phyloP scores from a whole-genome alignment of 2,329 filamentous ascomycete genomes.

The Trichoderma sp. region DNA sequence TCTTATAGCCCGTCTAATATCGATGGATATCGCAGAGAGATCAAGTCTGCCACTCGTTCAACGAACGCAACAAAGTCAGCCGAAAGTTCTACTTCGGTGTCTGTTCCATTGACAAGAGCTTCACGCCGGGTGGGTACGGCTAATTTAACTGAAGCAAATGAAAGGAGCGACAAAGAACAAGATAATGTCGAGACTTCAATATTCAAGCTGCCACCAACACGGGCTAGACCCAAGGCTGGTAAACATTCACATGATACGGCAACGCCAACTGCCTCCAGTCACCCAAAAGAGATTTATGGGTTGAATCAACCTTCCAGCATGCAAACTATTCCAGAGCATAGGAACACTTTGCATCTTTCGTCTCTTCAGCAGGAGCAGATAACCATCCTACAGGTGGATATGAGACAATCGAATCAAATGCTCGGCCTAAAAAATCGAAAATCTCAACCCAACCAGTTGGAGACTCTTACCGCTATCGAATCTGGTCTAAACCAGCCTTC shows the following conservation, averaged over 20 bases:
- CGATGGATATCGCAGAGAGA: conserved; percentile 22
- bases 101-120: not conserved
- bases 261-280: not conserved
- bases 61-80: not conserved
- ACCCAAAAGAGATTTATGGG: not conserved
- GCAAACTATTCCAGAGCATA: not conserved
- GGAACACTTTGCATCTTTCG: not conserved
- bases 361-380: not conserved
- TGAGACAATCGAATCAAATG: not conserved
- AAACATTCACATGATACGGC: not conserved
- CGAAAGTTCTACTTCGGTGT: not conserved
- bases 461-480: not conserved
- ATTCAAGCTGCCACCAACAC: not conserved
- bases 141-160: not conserved
- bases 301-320: not conserved
- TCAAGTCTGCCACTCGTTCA: conserved; percentile 11
- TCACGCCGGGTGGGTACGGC: not conserved
- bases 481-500: not conserved
- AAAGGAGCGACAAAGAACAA: not conserved
- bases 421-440: not conserved
- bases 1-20: conserved; percentile 26
- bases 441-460: not conserved
- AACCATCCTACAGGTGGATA: not conserved
- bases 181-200: not conserved
- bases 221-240: not conserved